Base-by-base conservation (phyloP, 805 yeast genomes). In the Candida nonsorbophila region DNA sequence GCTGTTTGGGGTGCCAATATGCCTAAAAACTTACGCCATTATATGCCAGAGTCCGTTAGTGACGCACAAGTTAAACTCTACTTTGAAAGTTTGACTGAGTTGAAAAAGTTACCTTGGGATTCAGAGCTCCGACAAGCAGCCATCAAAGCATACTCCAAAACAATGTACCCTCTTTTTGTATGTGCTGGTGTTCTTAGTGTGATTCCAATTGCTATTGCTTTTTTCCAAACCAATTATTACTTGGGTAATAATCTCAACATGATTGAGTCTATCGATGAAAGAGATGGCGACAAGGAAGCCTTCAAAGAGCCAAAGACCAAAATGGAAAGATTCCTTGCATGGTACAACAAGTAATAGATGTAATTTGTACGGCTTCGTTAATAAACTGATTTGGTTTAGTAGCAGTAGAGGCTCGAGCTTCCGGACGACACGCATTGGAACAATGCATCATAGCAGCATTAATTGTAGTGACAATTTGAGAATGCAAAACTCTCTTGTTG, bases 161-260 rank as follows among this genome's bases (percentile, higher is more conserved):
- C 49, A 4, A 27, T 29, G 10, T 49, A 53, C 34, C 41, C 40
- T 30, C 37, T 62, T 9, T 52, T 51, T 34, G 46, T 42, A 8
- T 33, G 49, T 19, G 51, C 56, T 10, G 24, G 54, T 10, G 58
- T 53, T 11, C 37, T 58, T 23, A 46, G 51, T 23, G 30, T 45
- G 22, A 44, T 60, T 25, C 41, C 55, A 27, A 44, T 60, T 6
- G 28, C 55, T 24, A 46, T 37, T 7, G 36, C 54, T 11, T 44
- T 53, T 20, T 55, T 53, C 44, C 65, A 61, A 40, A 52, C 51
- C 24, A 52, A 58, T 32, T 58, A 39, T 41, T 57, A 56, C 38
- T 40, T 61, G 32, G 66, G 65, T 27, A 59, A 61, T 27, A 38
- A 43, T 13, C 61, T 56, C 14, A 62, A 58, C 40, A 58, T 56